Percentiles rank a stretch among this genome's conserved stretches.
Evolutionary conservation across 2,329 filamentous ascomycete species (phyloP).

Genomic region (Fusarium sp.): DNA sequence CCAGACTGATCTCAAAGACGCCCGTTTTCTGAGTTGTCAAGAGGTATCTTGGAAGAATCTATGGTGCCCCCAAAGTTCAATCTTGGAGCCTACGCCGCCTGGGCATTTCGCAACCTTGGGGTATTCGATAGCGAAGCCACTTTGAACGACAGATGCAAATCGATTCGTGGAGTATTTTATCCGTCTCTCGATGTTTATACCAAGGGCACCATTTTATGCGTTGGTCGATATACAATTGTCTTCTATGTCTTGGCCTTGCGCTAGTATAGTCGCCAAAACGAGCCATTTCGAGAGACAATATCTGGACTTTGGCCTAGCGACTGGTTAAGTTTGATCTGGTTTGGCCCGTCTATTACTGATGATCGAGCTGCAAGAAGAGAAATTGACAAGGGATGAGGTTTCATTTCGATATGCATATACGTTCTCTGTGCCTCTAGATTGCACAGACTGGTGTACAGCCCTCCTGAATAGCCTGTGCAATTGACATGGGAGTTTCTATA

Average conservation of each 20-base stretch:
- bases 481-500: constrained; percentile 42
- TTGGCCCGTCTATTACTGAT: not conserved
- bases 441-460: constrained; percentile 15
- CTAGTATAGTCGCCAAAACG: not conserved
- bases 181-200: constrained; percentile 22
- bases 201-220: constrained; percentile 10
- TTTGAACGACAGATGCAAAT: constrained; percentile 10
- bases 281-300: not conserved
- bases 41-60: constrained; percentile 20
- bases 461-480: constrained; percentile 14
- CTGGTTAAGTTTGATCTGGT: not conserved
- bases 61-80: constrained; percentile 35
- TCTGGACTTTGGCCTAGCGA: not conserved
- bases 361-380: constrained; percentile 1
- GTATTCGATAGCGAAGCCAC: constrained; percentile 22
- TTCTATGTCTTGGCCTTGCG: not conserved
- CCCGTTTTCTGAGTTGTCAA: constrained; percentile 7
- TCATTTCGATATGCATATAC: constrained; percentile 30
- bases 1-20: constrained; percentile 26
- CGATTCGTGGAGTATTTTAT: constrained; percentile 46
- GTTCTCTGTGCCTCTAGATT: constrained; percentile 28
- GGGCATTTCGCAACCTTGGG: constrained; percentile 26
- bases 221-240: constrained; percentile 9
- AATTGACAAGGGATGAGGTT: constrained; percentile 15
- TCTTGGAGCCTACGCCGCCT: constrained; percentile 10